These are phyloP conservation scores for Entelexis paramagnoliae DNA, from an alignment of 1,139 yeast species.

Conservation along the genomic window DNA sequence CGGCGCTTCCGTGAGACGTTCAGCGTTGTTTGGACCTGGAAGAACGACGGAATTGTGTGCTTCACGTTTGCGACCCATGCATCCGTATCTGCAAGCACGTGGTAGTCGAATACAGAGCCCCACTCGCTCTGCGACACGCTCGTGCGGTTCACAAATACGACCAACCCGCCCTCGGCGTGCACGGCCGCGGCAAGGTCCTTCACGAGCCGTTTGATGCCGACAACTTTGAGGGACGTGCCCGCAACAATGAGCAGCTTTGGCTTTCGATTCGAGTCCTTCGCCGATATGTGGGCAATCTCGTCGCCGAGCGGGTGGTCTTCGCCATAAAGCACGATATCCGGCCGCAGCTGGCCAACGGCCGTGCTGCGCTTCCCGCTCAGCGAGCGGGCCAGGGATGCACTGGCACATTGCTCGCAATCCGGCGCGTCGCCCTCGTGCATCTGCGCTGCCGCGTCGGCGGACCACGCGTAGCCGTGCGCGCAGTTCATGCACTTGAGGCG, in stretches of 20 bases:
- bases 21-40: constrained; percentile 25
- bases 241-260: constrained; percentile 61
- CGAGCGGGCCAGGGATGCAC: constrained; percentile 44
- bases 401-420: constrained; percentile 50
- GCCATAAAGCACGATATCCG: constrained; percentile 67
- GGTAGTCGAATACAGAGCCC: constrained; percentile 56
- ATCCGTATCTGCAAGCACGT: constrained; percentile 73
- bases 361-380: constrained; percentile 52
- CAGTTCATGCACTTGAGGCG: constrained; percentile 66
- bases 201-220: constrained; percentile 63
- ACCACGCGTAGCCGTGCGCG: constrained; percentile 52
- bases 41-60: constrained; percentile 46
- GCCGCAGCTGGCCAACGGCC: constrained; percentile 57
- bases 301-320: constrained; percentile 72
- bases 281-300: constrained; percentile 48
- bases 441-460: constrained; percentile 37
- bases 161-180: constrained; percentile 50
- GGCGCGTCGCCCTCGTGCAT: constrained; percentile 50
- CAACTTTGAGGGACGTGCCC: constrained; percentile 69
- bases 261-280: constrained; percentile 42
- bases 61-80: constrained; percentile 53
- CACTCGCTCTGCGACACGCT: constrained; percentile 40
- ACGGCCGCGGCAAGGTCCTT: constrained; percentile 47
- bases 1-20: constrained; percentile 17
- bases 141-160: constrained; percentile 53